Evolutionary conservation across 2,329 filamentous ascomycete genomes (phyloP).

Genomic region (Rachicladosporium sp.): DNA sequence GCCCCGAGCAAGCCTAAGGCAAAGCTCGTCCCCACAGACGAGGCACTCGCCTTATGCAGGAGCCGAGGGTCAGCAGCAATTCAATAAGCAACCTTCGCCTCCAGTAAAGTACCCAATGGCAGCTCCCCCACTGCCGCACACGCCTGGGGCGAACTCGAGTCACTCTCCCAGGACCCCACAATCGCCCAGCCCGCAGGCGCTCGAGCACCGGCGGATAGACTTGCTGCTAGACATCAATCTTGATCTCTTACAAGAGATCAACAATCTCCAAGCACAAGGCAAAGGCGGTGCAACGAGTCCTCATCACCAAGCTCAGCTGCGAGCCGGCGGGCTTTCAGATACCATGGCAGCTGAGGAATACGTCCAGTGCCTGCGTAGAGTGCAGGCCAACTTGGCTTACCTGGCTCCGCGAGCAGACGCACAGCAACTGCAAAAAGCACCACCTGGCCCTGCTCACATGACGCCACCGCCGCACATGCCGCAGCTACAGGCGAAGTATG

Average conservation of each 20-base stretch:
- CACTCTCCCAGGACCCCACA: slow-evolving; percentile 30
- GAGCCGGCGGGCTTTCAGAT: slow-evolving; percentile 21
- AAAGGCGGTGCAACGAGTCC: slow-evolving; percentile 28
- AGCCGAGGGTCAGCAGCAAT: slow-evolving; percentile 16
- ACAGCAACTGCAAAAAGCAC: slow-evolving; percentile 51
- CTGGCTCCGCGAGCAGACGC: slow-evolving; percentile 55
- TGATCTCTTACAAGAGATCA: slow-evolving; percentile 57
- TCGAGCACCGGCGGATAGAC: slow-evolving; percentile 45
- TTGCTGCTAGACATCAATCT: slow-evolving; percentile 62
- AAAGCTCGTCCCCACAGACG: slow-evolving; percentile 21
- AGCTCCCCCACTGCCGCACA: slow-evolving; percentile 23
- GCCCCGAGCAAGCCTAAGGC: slow-evolving; percentile 13
- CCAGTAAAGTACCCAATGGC: slow-evolving; percentile 29
- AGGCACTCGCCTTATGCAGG: slow-evolving; percentile 13
- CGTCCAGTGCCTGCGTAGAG: slow-evolving; percentile 58
- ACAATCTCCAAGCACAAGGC: slow-evolving; percentile 38
- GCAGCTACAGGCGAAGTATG: slow-evolving; percentile 30
- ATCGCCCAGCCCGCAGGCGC: slow-evolving; percentile 32
- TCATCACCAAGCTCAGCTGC: slow-evolving; percentile 18
- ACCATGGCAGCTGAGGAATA: slow-evolving; percentile 38
- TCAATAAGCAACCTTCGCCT: slow-evolving; percentile 11
- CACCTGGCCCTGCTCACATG: slow-evolving; percentile 61
- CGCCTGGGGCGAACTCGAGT: slow-evolving; percentile 17
- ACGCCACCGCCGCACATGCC: slow-evolving; percentile 47
- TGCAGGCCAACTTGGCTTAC: slow-evolving; percentile 76